These are phyloP conservation scores for Xylaria longipes DNA, from an alignment of 495 filamentous ascomycete species.

Conservation along the genomic window DNA sequence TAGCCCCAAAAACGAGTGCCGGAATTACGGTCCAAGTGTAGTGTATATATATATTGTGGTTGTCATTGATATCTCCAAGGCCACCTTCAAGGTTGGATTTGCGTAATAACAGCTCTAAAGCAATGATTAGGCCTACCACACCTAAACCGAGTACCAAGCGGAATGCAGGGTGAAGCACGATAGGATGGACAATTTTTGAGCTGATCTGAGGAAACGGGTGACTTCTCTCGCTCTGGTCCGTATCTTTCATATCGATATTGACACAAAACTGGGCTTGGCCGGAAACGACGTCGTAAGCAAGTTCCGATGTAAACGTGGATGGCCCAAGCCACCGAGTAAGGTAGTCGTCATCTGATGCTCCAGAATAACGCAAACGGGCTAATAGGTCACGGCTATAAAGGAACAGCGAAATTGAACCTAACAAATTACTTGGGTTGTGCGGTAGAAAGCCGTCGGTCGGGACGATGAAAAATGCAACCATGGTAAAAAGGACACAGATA, in stretches of 20 bases:
- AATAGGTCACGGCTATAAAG: not conserved
- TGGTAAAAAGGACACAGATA: not conserved
- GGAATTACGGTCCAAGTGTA: not conserved
- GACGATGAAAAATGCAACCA: not conserved
- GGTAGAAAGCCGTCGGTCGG: not conserved
- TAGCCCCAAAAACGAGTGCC: not conserved
- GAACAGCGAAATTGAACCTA: not conserved
- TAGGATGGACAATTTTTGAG: not conserved
- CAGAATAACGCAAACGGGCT: not conserved
- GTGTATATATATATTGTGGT: not conserved
- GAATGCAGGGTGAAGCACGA: not conserved
- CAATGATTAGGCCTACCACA: not conserved
- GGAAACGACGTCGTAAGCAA: not conserved
- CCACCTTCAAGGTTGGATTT: not conserved
- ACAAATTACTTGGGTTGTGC: not conserved
- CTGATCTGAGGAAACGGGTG: slow-evolving; percentile 19
- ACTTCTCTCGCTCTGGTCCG: not conserved
- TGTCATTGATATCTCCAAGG: not conserved
- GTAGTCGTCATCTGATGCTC: not conserved
- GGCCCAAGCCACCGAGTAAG: not conserved
- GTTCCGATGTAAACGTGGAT: not conserved
- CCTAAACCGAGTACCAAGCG: not conserved
- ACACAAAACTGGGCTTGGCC: not conserved
- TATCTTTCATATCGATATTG: not conserved
- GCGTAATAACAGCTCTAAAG: not conserved